Evolutionary conservation across 2,329 filamentous ascomycete species (phyloP).

Genomic region (Colletotrichum theobromicola): DNA sequence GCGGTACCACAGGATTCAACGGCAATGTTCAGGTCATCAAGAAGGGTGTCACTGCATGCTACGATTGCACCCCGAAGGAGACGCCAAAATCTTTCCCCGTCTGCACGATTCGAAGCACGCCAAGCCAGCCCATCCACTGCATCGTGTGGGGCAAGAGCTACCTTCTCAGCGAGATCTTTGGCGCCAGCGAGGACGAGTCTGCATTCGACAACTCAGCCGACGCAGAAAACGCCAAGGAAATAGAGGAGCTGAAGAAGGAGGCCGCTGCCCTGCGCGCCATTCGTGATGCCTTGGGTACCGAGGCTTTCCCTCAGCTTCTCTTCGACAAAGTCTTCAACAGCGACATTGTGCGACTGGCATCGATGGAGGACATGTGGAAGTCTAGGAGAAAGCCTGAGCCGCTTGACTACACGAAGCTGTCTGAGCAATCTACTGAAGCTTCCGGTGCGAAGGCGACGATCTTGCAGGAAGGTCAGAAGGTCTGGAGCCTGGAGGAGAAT

Average conservation of each 20-base stretch:
- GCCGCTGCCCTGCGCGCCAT: slow-evolving; percentile 84
- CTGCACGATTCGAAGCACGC: slow-evolving; percentile 95
- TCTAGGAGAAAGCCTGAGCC: slow-evolving; percentile 75
- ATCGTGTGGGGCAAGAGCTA: slow-evolving; percentile 99
- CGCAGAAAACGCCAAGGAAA: slow-evolving; percentile 83
- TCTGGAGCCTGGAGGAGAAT: slow-evolving; percentile 86
- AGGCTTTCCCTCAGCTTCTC: slow-evolving; percentile 77
- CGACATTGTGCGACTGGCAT: slow-evolving; percentile 81
- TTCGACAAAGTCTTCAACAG: slow-evolving; percentile 93
- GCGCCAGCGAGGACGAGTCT: slow-evolving; percentile 85
- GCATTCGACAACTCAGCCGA: slow-evolving; percentile 82
- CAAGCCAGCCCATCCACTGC: slow-evolving; percentile 95
- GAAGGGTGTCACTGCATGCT: slow-evolving; percentile 90
- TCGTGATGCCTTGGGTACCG: slow-evolving; percentile 78
- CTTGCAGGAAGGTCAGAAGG: slow-evolving; percentile 70
- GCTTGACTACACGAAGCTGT: slow-evolving; percentile 70
- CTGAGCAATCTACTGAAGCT: slow-evolving; percentile 53
- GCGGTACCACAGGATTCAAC: slow-evolving; percentile 96
- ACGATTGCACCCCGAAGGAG: slow-evolving; percentile 91
- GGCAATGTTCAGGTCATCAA: slow-evolving; percentile 97
- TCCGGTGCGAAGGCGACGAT: slow-evolving; percentile 60
- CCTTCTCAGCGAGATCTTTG: slow-evolving; percentile 92
- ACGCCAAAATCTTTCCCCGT: slow-evolving; percentile 93
- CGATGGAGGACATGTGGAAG: slow-evolving; percentile 98
- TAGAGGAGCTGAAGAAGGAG: slow-evolving; percentile 85